Conservation (phyloP, 305 asterid genomes). For the Rubia peregrina region DNA sequence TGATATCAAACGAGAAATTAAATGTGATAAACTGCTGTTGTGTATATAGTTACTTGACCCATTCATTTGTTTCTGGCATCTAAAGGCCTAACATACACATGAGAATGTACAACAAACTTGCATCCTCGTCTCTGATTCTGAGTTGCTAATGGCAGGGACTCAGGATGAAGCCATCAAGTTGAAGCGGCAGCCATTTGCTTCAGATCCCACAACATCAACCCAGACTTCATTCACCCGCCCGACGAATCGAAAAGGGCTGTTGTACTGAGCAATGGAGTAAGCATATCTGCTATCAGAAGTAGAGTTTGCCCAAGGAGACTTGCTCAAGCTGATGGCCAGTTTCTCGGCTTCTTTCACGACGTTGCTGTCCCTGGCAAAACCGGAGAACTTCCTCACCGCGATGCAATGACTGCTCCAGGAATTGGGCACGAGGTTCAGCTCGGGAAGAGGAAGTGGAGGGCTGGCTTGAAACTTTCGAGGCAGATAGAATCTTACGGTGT, state of each 20-base stretch:
- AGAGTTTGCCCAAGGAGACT: conserved; percentile 57
- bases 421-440: conserved; percentile 56
- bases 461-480: conserved; percentile 49
- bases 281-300: conserved; percentile 47
- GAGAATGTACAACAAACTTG: not conserved
- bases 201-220: conserved; percentile 60
- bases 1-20: too few relatives aligned
- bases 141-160: conserved; percentile 22
- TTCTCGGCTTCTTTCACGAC: conserved; percentile 77
- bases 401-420: conserved; percentile 52
- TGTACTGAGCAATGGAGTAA: conserved; percentile 75
- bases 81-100: not conserved
- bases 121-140: not conserved
- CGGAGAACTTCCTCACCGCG: conserved; percentile 69
- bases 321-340: conserved; percentile 61
- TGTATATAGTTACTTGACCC: not conserved
- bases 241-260: conserved; percentile 51
- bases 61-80: not conserved
- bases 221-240: conserved; percentile 74
- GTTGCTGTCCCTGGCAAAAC: conserved; percentile 67
- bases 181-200: conserved; percentile 39
- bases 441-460: conserved; percentile 81
- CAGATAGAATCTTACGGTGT: conserved; percentile 47
- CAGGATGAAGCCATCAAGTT: conserved; percentile 34
- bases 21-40: too few relatives aligned